Conservation (phyloP, 768 basidiomycete genomes). For the Pleurotus pulmonarius region DNA sequence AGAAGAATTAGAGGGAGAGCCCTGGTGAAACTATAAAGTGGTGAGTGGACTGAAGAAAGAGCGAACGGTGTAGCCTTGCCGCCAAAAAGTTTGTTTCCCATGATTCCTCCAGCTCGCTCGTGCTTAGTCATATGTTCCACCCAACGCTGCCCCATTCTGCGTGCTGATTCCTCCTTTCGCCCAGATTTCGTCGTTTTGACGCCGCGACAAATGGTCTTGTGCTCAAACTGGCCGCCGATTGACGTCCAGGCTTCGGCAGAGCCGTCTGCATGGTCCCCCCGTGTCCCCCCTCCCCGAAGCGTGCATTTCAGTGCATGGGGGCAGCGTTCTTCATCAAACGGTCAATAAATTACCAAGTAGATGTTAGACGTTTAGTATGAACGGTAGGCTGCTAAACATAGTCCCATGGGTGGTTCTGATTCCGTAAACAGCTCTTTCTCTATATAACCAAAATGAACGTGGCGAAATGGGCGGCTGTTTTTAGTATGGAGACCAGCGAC, state of each 20-base stretch:
- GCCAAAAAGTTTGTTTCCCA: constrained; percentile 2
- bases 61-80: neutral
- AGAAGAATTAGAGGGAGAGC: neutral
- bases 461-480: too few relatives aligned
- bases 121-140: constrained; percentile 1
- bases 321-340: too few relatives aligned
- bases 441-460: too few relatives aligned
- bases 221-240: neutral
- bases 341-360: too few relatives aligned
- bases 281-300: too few relatives aligned
- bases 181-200: neutral
- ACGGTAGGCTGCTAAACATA: neutral
- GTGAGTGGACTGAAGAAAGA: neutral
- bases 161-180: neutral
- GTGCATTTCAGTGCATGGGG: too few relatives aligned
- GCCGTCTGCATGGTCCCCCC: too few relatives aligned
- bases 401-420: neutral
- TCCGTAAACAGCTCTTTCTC: neutral
- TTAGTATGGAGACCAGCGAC: too few relatives aligned
- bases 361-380: too few relatives aligned
- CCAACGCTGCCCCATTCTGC: neutral
- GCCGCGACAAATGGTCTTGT: neutral
- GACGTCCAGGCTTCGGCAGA: too few relatives aligned
- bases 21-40: neutral
- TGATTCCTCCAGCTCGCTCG: neutral